Evolutionary conservation across 352 stramenopile genomes (phyloP).

Genomic region (Globisporangium okanoganense): DNA sequence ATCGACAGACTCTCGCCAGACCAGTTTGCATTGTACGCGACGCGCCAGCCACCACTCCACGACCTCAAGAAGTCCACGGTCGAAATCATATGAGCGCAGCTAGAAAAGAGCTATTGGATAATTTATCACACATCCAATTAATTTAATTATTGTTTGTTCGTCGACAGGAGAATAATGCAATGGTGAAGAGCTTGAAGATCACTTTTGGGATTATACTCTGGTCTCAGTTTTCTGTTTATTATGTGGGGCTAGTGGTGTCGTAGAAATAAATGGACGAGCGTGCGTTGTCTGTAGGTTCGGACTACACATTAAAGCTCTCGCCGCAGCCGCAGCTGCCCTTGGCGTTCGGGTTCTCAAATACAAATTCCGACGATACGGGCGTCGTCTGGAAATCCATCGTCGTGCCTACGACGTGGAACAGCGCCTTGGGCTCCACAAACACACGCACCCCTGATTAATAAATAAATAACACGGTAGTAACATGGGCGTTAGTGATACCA

Average conservation of each 20-base stretch:
- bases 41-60: constrained; percentile 36
- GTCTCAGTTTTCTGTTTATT: neutral
- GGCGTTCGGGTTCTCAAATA: constrained; percentile 99
- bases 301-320: constrained; percentile 99
- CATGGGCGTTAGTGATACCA: neutral
- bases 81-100: constrained; percentile 40
- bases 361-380: constrained; percentile 97
- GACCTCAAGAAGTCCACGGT: constrained; percentile 70
- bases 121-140: constrained; percentile 1
- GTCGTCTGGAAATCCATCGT: constrained; percentile 98
- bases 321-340: constrained; percentile 99
- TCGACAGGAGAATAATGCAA: too few species aligned
- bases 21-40: constrained; percentile 59
- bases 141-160: too few species aligned
- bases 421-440: constrained; percentile 98
- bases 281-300: neutral
- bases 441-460: constrained; percentile 86
- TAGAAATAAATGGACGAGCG: constrained; percentile 5
- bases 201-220: neutral
- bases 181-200: too few species aligned
- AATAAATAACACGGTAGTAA: too few species aligned
- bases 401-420: constrained; percentile 98
- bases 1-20: constrained; percentile 43
- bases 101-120: neutral
- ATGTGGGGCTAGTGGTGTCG: neutral